Evolutionary conservation across 2,329 filamentous ascomycete species (phyloP).

Genomic region (Fusarium humuli): DNA sequence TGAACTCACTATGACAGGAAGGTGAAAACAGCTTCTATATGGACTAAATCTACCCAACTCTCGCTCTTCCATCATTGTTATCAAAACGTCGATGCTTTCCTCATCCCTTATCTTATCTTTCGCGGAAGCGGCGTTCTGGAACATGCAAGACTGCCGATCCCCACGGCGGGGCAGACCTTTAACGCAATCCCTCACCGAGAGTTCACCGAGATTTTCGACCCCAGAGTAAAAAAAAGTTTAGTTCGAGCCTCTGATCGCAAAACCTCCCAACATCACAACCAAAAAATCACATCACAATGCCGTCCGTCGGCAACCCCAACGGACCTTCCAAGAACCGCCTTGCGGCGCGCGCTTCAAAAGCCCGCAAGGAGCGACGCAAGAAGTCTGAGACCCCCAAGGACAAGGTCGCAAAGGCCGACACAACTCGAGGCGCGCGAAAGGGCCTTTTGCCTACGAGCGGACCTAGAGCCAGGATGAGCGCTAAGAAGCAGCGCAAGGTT

Average conservation of each 20-base stretch:
- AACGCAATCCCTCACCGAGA: conserved; percentile 24
- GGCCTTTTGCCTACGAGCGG: conserved; percentile 68
- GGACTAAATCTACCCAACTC: neutral
- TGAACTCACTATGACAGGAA: neutral
- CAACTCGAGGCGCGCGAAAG: conserved; percentile 61
- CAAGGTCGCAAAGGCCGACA: conserved; percentile 58
- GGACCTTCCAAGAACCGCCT: conserved; percentile 65
- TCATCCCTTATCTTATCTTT: neutral
- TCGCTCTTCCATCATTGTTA: neutral
- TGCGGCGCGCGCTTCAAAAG: conserved; percentile 58
- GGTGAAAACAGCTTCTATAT: neutral
- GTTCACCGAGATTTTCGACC: conserved; percentile 35
- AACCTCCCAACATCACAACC: conserved; percentile 21
- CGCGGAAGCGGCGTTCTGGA: conserved; percentile 21
- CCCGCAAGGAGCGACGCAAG: conserved; percentile 59
- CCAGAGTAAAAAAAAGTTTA: conserved; percentile 30
- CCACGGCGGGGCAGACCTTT: conserved; percentile 27
- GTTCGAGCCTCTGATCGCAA: conserved; percentile 21
- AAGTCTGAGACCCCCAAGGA: conserved; percentile 52
- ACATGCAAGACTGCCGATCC: conserved; percentile 22
- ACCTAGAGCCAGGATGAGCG: conserved; percentile 62
- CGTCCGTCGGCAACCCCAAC: conserved; percentile 70
- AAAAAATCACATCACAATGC: conserved; percentile 53
- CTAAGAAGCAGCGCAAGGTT: conserved; percentile 68
- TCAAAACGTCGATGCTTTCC: neutral